A percentile compares a stretch with the other conserved stretches of the same genome.
These are phyloP conservation scores for Neofusicoccum kwambonambiense DNA, from an alignment of 2,329 filamentous ascomycete species.

Conservation along the genomic window DNA sequence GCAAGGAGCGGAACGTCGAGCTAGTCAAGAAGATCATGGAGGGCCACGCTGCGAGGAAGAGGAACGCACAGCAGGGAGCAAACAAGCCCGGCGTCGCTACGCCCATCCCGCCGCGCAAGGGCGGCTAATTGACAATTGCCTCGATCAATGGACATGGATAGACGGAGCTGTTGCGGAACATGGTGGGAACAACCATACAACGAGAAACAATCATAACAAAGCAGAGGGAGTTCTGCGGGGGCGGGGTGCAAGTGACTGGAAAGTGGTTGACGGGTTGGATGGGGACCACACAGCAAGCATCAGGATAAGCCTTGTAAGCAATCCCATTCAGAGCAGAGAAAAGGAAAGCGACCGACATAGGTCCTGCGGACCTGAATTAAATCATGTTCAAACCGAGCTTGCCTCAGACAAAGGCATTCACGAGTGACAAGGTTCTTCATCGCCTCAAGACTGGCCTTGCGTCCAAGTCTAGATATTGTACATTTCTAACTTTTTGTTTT, in stretches of 20 bases:
- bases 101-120: conserved; percentile 24
- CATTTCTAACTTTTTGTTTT: not conserved
- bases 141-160: not conserved
- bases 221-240: not conserved
- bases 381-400: not conserved
- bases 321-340: not conserved
- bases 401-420: not conserved
- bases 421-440: not conserved
- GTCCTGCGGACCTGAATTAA: not conserved
- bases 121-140: conserved; percentile 19
- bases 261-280: conserved; percentile 1
- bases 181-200: not conserved
- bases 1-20: conserved; percentile 42
- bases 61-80: conserved; percentile 22
- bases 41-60: conserved; percentile 45
- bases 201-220: not conserved
- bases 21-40: conserved; percentile 49
- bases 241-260: not conserved
- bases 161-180: not conserved
- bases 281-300: not conserved
- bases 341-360: conserved; percentile 1
- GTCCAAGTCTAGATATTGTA: not conserved
- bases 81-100: conserved; percentile 21
- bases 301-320: not conserved
- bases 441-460: not conserved